Evolutionary conservation across 1,284 basidiomycete species (phyloP).

Genomic region (Tremellales sp.): DNA sequence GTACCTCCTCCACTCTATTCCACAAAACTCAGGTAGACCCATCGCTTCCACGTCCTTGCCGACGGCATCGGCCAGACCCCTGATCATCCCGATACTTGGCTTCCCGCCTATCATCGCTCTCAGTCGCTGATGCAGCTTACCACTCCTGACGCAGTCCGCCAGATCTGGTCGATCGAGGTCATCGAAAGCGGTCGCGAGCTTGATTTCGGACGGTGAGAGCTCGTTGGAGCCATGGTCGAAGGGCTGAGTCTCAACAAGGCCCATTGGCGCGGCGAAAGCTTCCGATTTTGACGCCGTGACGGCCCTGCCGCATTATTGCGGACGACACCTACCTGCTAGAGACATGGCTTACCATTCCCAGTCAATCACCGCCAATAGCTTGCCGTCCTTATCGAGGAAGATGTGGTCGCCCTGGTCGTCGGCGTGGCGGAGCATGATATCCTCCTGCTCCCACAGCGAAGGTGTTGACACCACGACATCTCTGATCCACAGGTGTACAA

Average conservation of each 20-base stretch:
- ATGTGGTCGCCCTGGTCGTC: conserved; percentile 12
- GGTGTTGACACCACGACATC: conserved; percentile 3
- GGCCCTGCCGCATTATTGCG: conserved; percentile 1
- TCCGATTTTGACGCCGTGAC: conserved; percentile 5
- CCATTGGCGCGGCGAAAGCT: conserved; percentile 8
- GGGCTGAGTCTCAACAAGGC: neutral
- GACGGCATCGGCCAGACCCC: too few species aligned
- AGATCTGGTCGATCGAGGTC: conserved; percentile 11
- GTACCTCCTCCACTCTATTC: too few species aligned
- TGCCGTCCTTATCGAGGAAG: conserved; percentile 6
- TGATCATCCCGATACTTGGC: neutral
- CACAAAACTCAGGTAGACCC: too few species aligned
- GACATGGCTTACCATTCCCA: conserved; percentile 19
- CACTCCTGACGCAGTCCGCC: conserved; percentile 8
- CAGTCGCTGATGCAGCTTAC: conserved; percentile 12
- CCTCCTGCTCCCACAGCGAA: conserved; percentile 2
- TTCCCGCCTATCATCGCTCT: neutral
- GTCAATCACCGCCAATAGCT: conserved; percentile 10
- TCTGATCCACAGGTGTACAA: conserved; percentile 1
- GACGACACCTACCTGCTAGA: neutral
- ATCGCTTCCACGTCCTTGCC: too few species aligned
- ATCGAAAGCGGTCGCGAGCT: conserved; percentile 6
- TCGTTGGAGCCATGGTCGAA: neutral
- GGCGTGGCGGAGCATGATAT: conserved; percentile 12
- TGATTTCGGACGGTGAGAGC: conserved; percentile 1